A percentile compares a stretch with the other conserved stretches of the same genome.
These are phyloP conservation scores for Rhizopogon sp. DNA, from an alignment of 768 basidiomycete species.

Conservation along the genomic window DNA sequence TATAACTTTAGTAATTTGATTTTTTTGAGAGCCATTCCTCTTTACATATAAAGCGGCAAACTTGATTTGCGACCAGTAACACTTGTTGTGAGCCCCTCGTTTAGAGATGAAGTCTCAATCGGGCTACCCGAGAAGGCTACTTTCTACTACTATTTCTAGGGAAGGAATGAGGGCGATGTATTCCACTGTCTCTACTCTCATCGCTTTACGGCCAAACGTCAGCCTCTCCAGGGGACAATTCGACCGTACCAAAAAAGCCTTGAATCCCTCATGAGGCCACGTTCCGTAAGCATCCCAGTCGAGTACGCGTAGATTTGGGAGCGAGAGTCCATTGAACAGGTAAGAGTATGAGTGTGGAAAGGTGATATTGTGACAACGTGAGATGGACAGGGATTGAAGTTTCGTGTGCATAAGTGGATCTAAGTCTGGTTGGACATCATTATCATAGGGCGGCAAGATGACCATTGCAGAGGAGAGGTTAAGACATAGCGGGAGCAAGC, in stretches of 20 bases:
- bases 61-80: no score
- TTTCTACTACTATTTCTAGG: background rate
- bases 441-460: background rate
- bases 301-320: no score
- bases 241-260: slow-evolving; percentile 12
- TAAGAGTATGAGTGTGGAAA: no score
- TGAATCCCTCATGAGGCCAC: slow-evolving; percentile 14
- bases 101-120: no score
- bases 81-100: no score
- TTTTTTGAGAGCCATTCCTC: no score
- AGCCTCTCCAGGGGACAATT: background rate
- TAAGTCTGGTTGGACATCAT: background rate
- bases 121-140: no score
- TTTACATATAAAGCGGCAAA: no score
- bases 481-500: slow-evolving; percentile 14
- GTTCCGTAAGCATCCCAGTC: no score
- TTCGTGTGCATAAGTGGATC: slow-evolving; percentile 4
- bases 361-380: background rate
- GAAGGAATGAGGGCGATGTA: background rate
- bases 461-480: slow-evolving; percentile 12
- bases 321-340: no score
- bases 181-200: background rate
- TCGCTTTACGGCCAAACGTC: background rate
- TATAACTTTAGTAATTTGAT: no score
- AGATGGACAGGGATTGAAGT: slow-evolving; percentile 11